These are phyloP conservation scores for Leccinellum albellum DNA, from an alignment of 768 basidiomycete species.

Conservation along the genomic window DNA sequence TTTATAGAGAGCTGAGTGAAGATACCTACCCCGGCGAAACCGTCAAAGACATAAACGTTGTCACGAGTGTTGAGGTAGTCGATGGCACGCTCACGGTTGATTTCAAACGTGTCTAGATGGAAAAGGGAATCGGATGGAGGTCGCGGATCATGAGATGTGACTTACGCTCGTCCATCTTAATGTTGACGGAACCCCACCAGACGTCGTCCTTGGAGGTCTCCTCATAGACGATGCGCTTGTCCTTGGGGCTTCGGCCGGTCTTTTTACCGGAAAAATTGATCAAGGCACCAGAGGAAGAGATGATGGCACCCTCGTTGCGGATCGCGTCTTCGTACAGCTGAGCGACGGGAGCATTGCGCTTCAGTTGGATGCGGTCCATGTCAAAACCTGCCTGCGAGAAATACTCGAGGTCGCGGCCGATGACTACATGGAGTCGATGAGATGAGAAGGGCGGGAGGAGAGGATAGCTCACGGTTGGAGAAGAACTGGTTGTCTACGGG, in stretches of 20 bases:
- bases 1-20: neutral
- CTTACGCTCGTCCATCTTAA: constrained; percentile 96
- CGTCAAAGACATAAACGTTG: constrained; percentile 97
- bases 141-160: constrained; percentile 6
- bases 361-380: constrained; percentile 95
- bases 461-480: constrained; percentile 48
- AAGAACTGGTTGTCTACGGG: constrained; percentile 60
- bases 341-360: constrained; percentile 87
- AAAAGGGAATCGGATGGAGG: constrained; percentile 1
- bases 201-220: constrained; percentile 95
- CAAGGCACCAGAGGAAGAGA: constrained; percentile 91
- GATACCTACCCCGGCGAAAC: constrained; percentile 74
- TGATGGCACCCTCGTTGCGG: constrained; percentile 97
- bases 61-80: constrained; percentile 98
- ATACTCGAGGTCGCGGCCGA: constrained; percentile 90
- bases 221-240: constrained; percentile 99
- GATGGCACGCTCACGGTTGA: constrained; percentile 97
- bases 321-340: constrained; percentile 97
- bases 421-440: constrained; percentile 48
- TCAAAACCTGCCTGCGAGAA: constrained; percentile 99
- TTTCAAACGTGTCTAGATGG: constrained; percentile 89
- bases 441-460: constrained; percentile 5
- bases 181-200: constrained; percentile 99
- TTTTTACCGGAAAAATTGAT: constrained; percentile 99
- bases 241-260: constrained; percentile 95